Base-by-base conservation (phyloP, 106 monocot genomes). In the Dendrobium huoshanense region DNA sequence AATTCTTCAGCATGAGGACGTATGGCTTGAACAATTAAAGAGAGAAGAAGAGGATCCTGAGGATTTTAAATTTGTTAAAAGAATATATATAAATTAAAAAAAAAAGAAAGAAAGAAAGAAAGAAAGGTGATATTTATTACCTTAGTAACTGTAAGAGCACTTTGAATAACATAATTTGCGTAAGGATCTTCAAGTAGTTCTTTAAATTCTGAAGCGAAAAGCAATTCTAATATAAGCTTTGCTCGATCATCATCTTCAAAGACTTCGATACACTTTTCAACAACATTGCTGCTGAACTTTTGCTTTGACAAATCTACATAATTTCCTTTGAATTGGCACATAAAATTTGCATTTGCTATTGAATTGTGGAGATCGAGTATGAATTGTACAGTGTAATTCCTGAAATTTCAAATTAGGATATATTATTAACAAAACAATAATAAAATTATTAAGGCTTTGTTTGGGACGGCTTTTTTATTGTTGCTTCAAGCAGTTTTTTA, bases 211-310 rank as follows among this genome's bases (percentile, higher is more conserved):
- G 85, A 45, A 0, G 77, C 70, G 2, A 83, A 79, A 4, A 95
- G 84, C 25, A 95, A 80, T 56, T 95, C 95, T 0, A 42, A 2
- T 47, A 95, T 80, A 41, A 95, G 85, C 29, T n/a, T 67, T 10
- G 81, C 55, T 15, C 78, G 73, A 19, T 68, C 77, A 37, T 80
- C 43, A 22, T 89, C 91, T 20, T 72, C 33, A 54, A 91, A 93
- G 10, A 43, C 41, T 68, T 81, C 81, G 44, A 95, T 73, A 75
- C 95, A 95, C 83, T 84, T 91, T 54, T 95, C 93, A 11, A 95
- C 93, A 42, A 95, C 95, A 79, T 95, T 92, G 79, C 92, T 95
- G 81, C 90, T 85, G 65, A 85, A 89, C 72, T 95, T 95, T 48
- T 91, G 87, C 54, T 7, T 92, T 40, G 92, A 90, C 27, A 95